Base-by-base conservation (phyloP, 768 basidiomycete species). In the Baorangia bicolor region DNA sequence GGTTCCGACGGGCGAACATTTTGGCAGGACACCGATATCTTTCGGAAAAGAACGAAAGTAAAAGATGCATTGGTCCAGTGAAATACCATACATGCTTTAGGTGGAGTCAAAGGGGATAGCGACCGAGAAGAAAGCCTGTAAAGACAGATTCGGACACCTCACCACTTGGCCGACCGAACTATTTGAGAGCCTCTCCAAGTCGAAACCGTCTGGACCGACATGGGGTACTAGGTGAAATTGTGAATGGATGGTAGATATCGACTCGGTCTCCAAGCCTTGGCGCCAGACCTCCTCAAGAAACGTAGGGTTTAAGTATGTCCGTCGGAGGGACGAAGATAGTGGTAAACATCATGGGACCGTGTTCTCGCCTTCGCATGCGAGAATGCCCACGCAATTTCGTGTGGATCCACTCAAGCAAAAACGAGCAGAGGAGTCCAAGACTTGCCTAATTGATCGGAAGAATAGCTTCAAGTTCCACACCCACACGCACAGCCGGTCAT, bases 391-490 rank as follows among this genome's bases (percentile, higher is more conserved):
- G 25, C 18, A 5, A 21, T 41, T 42, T 25, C 16, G 5, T 20
- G 30, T 11, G 28, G 28, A 6, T 3, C 28, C 28, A 11, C 12
- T 1, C 42, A n/a, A 28, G 18, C 42, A n/a, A 43, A 43, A 43
- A 43, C 27, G 42, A n/a, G 18, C 18, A n/a, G 37, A 51, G 35
- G n/a, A n/a, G 18, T 34, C 30, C 18, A 4, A 35, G 34, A 20
- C 20, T 42, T 43, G 34, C 56, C 58, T 56, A 28, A 49, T 54
- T 30, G 23, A 53, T 53, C 42, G 8, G 43, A 37, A 20, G 42
- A 28, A 41, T 33, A 21, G 14, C 20, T 14, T 23, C 14, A n/a
- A 38, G 27, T 20, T 43, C 50, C 42, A 44, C 49, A 39, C 38
- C 37, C 23, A 27, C 44, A 39, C 18, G 57, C 47, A 37, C 13